Percentiles rank a stretch among this genome's conserved stretches.
Conservation (phyloP, 345 rosid species). For the Orychophragmus violaceus region DNA sequence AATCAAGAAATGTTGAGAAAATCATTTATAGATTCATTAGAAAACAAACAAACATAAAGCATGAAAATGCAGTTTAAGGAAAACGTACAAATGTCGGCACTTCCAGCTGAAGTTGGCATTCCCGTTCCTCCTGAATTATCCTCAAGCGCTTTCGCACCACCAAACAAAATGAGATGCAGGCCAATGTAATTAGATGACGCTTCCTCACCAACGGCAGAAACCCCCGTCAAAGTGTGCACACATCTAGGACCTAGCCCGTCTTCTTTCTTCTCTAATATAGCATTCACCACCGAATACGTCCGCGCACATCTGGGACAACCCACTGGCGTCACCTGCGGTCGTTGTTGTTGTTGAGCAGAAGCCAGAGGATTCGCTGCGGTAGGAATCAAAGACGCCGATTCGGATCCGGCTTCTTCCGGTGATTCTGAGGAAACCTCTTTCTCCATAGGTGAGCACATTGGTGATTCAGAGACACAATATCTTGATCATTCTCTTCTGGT, state of each 20-base stretch:
- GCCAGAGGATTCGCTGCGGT: constrained; percentile 15
- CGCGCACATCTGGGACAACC: constrained; percentile 90
- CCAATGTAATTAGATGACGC: constrained; percentile 74
- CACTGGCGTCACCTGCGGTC: constrained; percentile 38
- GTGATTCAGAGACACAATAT: constrained; percentile 33
- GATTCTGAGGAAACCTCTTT: constrained; percentile 39
- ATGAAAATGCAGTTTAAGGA: no score
- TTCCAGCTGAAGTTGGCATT: constrained; percentile 89
- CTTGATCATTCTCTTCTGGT: constrained; percentile 61
- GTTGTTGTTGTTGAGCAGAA: no score
- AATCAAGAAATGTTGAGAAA: no score
- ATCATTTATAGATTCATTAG: no score
- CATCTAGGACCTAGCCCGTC: constrained; percentile 97
- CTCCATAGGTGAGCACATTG: constrained; percentile 45
- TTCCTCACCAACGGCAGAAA: constrained; percentile 91
- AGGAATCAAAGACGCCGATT: constrained; percentile 19
- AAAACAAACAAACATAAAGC: no score
- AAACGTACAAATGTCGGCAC: constrained; percentile 85
- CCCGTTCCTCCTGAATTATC: constrained; percentile 83
- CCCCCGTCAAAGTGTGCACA: constrained; percentile 89
- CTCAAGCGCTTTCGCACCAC: constrained; percentile 96
- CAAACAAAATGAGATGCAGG: constrained; percentile 82
- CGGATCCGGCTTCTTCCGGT: constrained; percentile 33
- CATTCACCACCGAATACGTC: no score
- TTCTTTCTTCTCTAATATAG: no score